Conservation (phyloP, 192 early-diverging fungal genomes). For the Kickxella alabastrina region DNA sequence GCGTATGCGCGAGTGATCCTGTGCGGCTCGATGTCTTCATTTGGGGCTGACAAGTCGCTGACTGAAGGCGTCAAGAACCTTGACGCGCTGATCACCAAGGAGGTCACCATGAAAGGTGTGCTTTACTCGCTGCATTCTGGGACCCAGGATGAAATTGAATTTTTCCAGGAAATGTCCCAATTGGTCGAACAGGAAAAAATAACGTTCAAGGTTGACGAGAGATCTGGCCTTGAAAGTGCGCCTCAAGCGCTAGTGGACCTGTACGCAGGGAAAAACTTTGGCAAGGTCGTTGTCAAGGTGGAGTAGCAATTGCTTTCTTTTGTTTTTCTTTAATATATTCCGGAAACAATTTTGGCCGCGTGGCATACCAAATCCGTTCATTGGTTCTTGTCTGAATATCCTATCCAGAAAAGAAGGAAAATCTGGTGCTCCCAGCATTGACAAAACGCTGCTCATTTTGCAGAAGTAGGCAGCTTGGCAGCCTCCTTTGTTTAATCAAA, state of each 20-base stretch:
- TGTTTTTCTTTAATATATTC: not conserved
- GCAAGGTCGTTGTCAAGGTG: constrained; percentile 60
- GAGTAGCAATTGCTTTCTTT: not conserved
- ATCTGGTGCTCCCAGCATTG: too few species aligned
- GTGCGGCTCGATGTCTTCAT: constrained; percentile 74
- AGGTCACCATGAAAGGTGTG: constrained; percentile 64
- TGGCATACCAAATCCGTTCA: too few species aligned
- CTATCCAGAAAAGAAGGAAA: too few species aligned
- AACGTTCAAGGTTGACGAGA: constrained; percentile 55
- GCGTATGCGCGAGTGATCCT: constrained; percentile 61
- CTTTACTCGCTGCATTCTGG: constrained; percentile 54
- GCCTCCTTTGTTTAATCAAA: too few species aligned
- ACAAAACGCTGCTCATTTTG: too few species aligned
- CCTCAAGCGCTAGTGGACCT: constrained; percentile 59
- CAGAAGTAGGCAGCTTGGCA: too few species aligned
- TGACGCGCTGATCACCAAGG: constrained; percentile 52
- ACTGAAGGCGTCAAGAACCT: constrained; percentile 58
- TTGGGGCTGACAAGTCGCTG: constrained; percentile 46
- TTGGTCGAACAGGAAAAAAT: constrained; percentile 61
- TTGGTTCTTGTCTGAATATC: not conserved
- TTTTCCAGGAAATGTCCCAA: constrained; percentile 53
- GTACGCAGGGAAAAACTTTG: constrained; percentile 65
- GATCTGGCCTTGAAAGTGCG: constrained; percentile 64
- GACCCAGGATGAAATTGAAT: constrained; percentile 49
- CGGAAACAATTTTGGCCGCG: too few species aligned